These are phyloP conservation scores for Symbiodinium pilosum DNA, from an alignment of 73 alveolate species.

Conservation along the genomic window DNA sequence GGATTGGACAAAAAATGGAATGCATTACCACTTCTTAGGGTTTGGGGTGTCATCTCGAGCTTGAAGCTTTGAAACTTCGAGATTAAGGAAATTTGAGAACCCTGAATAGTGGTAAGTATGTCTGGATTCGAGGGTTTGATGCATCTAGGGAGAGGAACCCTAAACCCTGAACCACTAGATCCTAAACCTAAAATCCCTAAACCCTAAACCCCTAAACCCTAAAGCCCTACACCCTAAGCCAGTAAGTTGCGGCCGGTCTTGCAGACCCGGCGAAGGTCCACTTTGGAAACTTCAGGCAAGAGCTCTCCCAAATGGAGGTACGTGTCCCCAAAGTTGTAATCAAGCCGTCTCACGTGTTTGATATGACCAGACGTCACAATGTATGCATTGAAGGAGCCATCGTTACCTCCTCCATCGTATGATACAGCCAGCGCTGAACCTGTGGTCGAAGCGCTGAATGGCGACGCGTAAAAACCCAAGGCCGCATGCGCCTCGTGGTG, in stretches of 20 bases:
- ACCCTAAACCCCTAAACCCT: too few species aligned
- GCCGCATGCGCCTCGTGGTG: slow-evolving; percentile 63
- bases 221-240: too few species aligned
- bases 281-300: slow-evolving; percentile 71
- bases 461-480: slow-evolving; percentile 45
- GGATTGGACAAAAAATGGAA: too few species aligned
- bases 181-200: too few species aligned
- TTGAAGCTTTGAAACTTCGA: too few species aligned
- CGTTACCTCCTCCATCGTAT: slow-evolving; percentile 74
- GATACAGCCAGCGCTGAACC: slow-evolving; percentile 26
- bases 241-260: slow-evolving; percentile 7
- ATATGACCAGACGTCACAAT: background rate
- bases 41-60: too few species aligned
- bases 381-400: slow-evolving; percentile 63
- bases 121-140: too few species aligned
- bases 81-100: too few species aligned
- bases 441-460: slow-evolving; percentile 42
- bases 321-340: background rate
- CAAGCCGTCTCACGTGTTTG: background rate
- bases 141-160: too few species aligned
- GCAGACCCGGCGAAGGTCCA: slow-evolving; percentile 18
- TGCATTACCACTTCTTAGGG: too few species aligned
- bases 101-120: too few species aligned
- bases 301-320: slow-evolving; percentile 11
- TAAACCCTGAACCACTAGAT: too few species aligned